Evolutionary conservation across 2,329 filamentous ascomycete genomes (phyloP), one percentile per base, ranked within the genome.

Genomic region (Colletotrichum gigasporum): DNA sequence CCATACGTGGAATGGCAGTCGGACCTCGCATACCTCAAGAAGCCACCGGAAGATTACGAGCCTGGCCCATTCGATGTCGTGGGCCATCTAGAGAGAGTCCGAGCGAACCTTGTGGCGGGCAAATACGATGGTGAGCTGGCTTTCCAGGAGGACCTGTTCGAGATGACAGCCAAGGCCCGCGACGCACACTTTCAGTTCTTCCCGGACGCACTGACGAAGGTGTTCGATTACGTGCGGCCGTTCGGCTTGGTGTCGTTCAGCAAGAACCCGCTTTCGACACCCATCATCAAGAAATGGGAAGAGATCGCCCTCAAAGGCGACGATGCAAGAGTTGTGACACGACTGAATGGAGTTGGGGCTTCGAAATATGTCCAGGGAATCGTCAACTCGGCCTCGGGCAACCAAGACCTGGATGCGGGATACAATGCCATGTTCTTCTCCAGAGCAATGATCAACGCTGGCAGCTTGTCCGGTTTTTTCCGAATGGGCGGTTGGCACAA

Each of bases 41-140:
- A 83, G 50, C 86, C 86, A 2, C 86, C 86, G 0, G 57, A 75
- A 10, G 76, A 75, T 10, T 88, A 87, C 71, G 74, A 76, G 51
- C 79, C 84, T 56, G 79, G 83, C 0, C 18, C 73, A 26, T 75
- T 78, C 41, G 77, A 81, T 66, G 69, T 80, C 44, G 77, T 73
- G 64, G 74, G 65, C 4, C 74, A 70, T 11, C 70, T 81, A 6
- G 73, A 70, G 22, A 61, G 71, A 41, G 65, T 81, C 24, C 73
- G 71, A 55, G 67, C 65, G 12, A 72, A 74, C 14, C 69, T 80
- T 16, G 59, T 57, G 30, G 72, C 72, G 1, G 71, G 75, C 65
- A 69, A 70, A 57, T 81, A 81, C 56, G 34, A 69, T 8, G 76
- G 72, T 65, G 79, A 82, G 71, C 76, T 76, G 52, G 74, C 72